Evolutionary conservation across 2,329 filamentous ascomycete genomes (phyloP).

Genomic region (Stagonosporopsis rhizophila): DNA sequence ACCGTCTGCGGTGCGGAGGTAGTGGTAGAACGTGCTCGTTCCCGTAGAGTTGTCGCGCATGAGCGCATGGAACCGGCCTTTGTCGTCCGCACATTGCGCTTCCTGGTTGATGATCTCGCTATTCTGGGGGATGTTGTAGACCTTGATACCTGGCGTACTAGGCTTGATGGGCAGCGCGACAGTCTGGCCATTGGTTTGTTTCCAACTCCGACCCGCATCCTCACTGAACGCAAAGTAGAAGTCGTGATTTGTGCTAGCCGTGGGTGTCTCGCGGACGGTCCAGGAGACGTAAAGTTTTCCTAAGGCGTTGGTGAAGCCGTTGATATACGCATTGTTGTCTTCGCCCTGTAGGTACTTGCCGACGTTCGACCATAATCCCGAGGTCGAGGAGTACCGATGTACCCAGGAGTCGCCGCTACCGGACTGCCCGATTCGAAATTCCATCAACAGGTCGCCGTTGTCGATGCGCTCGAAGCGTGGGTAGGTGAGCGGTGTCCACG

Average conservation of each 20-base stretch:
- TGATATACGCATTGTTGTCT: constrained; percentile 60
- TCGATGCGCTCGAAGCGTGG: constrained; percentile 56
- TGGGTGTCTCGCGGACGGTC: constrained; percentile 60
- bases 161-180: constrained; percentile 55
- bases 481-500: constrained; percentile 55
- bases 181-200: constrained; percentile 46
- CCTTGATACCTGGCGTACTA: constrained; percentile 52
- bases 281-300: constrained; percentile 55
- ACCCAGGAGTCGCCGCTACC: constrained; percentile 60
- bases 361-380: constrained; percentile 49
- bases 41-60: constrained; percentile 54
- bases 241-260: constrained; percentile 58
- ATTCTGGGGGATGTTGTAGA: constrained; percentile 55
- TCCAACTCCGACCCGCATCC: constrained; percentile 55
- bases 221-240: constrained; percentile 60
- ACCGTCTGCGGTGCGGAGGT: constrained; percentile 37
- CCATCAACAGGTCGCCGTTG: constrained; percentile 54
- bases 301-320: constrained; percentile 53
- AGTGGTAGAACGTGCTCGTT: constrained; percentile 42
- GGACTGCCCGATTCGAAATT: constrained; percentile 60
- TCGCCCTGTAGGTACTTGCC: constrained; percentile 55
- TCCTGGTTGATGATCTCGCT: constrained; percentile 61
- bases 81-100: constrained; percentile 55
- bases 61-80: constrained; percentile 58
- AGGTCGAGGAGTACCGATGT: constrained; percentile 52